Evolutionary conservation across 2,329 filamentous ascomycete genomes (phyloP), one percentile per base, ranked within the genome.

Genomic region (Chaetomium globosum): DNA sequence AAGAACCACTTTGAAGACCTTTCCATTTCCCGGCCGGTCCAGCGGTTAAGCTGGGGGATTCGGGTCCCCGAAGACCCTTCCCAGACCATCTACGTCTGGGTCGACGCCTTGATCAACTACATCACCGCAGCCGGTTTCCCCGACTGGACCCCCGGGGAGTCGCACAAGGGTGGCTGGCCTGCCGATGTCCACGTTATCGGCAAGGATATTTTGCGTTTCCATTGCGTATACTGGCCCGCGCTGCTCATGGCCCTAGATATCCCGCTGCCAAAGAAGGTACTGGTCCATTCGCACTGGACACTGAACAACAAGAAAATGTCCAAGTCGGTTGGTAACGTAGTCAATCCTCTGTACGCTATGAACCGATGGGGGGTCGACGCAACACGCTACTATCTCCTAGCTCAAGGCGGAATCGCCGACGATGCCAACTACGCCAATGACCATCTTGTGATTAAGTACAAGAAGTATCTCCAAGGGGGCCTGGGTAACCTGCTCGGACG

Each of bases 41-140:
- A 89, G 62, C 85, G 95, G 56, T 78, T 98, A 49, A 85, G 81
- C 28, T 99, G 95, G 95, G 95, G 95, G 3, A 90, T 99, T 64
- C 87, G 83, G 7, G 95, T 97, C 30, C 95, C 95, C 0, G 89
- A 88, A 61, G 95, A 99, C 73, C 80, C 85, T 0, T 86, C 81
- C 21, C 95, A 98, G 77, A 98, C 93, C 2, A 94, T 99, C 65
- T 99, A 99, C 74, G 96, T 99, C 36, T 99, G 95, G 95, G 85
- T 99, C 0, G 96, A 99, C 78, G 95, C 95, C 1, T 85, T 99
- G 33, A 84, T 98, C 73, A 99, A 97, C 77, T 99, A 99, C 75
- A 79, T 95, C 59, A 97, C 93, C 19, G 92, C 89, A 68, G 86
- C 92, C 1, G 93, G 94, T 16, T 98, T 96, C 74, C 92, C 92